These are phyloP conservation scores for Tilletia walkeri DNA, from an alignment of 1,284 basidiomycete species.

Conservation along the genomic window DNA sequence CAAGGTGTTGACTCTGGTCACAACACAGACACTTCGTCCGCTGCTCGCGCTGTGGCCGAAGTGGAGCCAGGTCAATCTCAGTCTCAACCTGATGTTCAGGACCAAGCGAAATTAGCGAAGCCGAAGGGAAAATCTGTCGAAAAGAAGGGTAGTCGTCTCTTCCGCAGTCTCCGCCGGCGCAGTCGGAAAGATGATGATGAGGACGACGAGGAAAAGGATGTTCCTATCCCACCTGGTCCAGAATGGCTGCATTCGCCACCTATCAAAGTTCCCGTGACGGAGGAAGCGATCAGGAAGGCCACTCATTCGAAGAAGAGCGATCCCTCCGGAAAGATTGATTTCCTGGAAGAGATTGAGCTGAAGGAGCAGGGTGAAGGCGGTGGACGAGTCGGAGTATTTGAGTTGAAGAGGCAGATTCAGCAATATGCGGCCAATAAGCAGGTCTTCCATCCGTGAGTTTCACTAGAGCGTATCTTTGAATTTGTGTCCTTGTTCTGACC, in stretches of 20 bases:
- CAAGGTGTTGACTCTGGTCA: constrained; percentile 22
- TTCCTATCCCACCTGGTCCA: constrained; percentile 29
- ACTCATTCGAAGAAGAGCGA: neutral
- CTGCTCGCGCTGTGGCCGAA: neutral
- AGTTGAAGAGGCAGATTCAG: constrained; percentile 68
- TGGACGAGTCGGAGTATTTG: constrained; percentile 20
- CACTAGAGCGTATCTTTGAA: neutral
- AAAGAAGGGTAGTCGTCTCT: neutral
- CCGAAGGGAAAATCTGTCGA: neutral
- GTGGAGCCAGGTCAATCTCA: no score
- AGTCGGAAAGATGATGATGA: constrained; percentile 4
- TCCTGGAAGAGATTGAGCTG: constrained; percentile 1
- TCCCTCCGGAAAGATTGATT: constrained; percentile 10
- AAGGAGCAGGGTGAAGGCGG: neutral
- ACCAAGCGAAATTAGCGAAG: constrained; percentile 27
- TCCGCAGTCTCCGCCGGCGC: neutral
- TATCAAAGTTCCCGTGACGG: constrained; percentile 29
- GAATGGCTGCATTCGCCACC: constrained; percentile 39
- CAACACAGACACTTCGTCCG: neutral
- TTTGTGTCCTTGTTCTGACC: neutral
- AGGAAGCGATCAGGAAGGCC: constrained; percentile 21
- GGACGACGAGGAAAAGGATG: neutral
- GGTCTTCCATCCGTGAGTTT: constrained; percentile 55
- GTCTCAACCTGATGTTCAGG: neutral
- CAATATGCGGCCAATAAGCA: constrained; percentile 84